These are phyloP conservation scores for Blastocladiella emersonii DNA, from an alignment of 371 early-diverging fungal genomes.

Conservation along the genomic window DNA sequence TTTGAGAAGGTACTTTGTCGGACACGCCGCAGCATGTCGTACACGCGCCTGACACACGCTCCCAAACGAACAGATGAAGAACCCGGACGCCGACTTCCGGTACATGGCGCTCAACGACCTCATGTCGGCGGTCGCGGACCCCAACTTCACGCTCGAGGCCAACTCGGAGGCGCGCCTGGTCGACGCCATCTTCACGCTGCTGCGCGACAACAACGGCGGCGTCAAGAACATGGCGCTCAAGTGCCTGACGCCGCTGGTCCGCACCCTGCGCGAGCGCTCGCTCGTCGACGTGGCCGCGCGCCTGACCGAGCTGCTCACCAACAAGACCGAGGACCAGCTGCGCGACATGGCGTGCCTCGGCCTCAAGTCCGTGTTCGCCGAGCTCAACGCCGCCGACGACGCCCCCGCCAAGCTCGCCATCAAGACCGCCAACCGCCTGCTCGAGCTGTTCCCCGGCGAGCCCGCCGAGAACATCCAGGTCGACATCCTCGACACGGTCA, in stretches of 20 bases:
- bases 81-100: constrained; percentile 79
- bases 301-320: constrained; percentile 31
- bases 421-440: too few relatives aligned
- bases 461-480: constrained; percentile 38
- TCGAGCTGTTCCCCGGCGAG: not conserved
- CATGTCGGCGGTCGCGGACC: constrained; percentile 46
- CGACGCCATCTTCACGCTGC: constrained; percentile 48
- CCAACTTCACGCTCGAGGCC: constrained; percentile 9
- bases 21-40: too few relatives aligned
- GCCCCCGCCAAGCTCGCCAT: constrained; percentile 37
- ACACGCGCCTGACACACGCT: too few relatives aligned
- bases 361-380: constrained; percentile 63
- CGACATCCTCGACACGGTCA: constrained; percentile 72
- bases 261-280: constrained; percentile 49
- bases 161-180: constrained; percentile 38
- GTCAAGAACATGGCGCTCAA: constrained; percentile 87
- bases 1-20: too few relatives aligned
- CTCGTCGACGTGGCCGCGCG: constrained; percentile 51
- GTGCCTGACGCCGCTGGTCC: constrained; percentile 62
- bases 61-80: constrained; percentile 42
- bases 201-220: constrained; percentile 77
- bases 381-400: constrained; percentile 33
- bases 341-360: constrained; percentile 72
- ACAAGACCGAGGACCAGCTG: constrained; percentile 38
- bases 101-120: constrained; percentile 87